Base-by-base conservation (phyloP, 1,284 basidiomycete species). In the Irpex lacteus region DNA sequence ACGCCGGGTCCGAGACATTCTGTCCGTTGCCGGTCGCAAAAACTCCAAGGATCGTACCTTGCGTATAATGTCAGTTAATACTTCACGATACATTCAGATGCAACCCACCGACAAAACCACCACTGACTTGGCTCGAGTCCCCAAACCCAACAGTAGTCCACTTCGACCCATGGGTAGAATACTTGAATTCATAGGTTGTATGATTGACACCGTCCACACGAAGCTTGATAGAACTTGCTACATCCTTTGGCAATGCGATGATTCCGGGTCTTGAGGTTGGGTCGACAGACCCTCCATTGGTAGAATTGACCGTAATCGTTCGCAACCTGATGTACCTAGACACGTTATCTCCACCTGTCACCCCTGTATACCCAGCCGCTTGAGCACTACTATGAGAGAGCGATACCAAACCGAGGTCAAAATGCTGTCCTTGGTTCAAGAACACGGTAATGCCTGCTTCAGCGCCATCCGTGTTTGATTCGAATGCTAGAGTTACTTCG, bases 71-170 rank as follows among this genome's bases (percentile, higher is more conserved):
- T 56, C 52, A 9, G 52, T 18, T 13, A 21, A 5, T 18, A 49
- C 37, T 37, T 15, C n/a, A 56, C 2, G 37, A 38, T n/a, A 50
- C 32, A 9, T 34, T 34, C 9, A 8, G 8, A 49, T n/a, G 2
- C 19, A 55, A 5, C 32, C 36, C 52, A 21, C 62, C 62, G 34
- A 59, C 59, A 26, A 63, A 63, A 59, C 62, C 62, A 9, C 62
- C 62, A 36, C 62, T 63, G 18, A 63, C 62, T 38, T 63, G 50
- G 6, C 62, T 54, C 5, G 62, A 59, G n/a, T 52, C 52, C n/a
- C 62, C 62, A 47, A 55, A 56, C 4, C 62, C 62, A n/a, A 63
- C 59, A 38, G 37, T 63, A 49, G 34, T 63, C 62, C 62, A 63
- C 15, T 26, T 5, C 5, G 4, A 26, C 13, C 19, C 18, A 3